A percentile compares a stretch with the other conserved stretches of the same genome.
phyloP scores from a whole-genome alignment of 176 grass and related monocot genomes.

The Olyra latifolia region DNA sequence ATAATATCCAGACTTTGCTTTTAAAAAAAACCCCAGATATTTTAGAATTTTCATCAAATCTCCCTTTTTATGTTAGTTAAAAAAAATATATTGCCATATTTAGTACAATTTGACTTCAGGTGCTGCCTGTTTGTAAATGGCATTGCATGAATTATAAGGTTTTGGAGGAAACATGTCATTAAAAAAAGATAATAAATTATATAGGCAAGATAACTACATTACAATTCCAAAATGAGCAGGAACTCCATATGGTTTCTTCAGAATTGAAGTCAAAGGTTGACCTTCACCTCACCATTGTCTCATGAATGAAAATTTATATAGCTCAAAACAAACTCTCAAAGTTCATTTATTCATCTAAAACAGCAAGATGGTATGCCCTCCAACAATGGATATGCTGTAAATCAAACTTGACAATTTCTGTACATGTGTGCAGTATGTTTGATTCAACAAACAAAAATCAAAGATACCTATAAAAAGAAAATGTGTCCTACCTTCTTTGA shows the following conservation, averaged over 20 bases:
- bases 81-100: background rate
- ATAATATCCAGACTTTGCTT: background rate
- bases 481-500: constrained; percentile 71
- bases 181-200: background rate
- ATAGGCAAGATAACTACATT: background rate
- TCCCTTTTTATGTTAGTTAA: background rate
- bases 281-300: background rate
- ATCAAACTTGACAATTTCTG: background rate
- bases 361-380: background rate
- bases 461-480: background rate
- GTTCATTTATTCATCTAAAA: background rate
- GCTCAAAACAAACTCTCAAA: background rate
- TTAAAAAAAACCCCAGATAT: background rate
- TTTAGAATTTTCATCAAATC: background rate
- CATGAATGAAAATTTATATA: background rate
- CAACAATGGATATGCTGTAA: background rate
- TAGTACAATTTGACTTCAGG: background rate
- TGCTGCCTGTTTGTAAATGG: background rate
- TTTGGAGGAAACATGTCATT: background rate
- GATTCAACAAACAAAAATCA: background rate
- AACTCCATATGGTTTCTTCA: background rate
- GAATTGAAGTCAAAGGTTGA: background rate
- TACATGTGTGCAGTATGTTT: background rate
- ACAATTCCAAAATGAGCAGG: background rate
- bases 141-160: background rate